Conservation (phyloP, 768 basidiomycete species). For the Collybia nuda region DNA sequence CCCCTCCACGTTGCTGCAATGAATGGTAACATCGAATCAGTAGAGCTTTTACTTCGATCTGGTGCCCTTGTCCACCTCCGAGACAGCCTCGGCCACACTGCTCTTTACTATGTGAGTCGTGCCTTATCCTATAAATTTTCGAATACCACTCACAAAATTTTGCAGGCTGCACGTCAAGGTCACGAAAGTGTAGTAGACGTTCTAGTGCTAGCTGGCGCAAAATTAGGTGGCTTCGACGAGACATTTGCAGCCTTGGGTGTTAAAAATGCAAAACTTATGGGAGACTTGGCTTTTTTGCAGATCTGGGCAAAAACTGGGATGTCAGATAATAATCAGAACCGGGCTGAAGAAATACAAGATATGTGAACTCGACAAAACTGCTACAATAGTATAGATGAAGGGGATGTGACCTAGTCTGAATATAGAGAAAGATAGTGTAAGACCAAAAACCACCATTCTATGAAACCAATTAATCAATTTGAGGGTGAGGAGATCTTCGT, state of each 20-base stretch:
- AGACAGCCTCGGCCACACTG: slow-evolving; percentile 79
- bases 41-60: slow-evolving; percentile 55
- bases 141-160: slow-evolving; percentile 1
- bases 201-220: slow-evolving; percentile 73
- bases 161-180: slow-evolving; percentile 74
- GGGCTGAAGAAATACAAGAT: background rate
- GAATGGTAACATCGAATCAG: slow-evolving; percentile 52
- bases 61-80: slow-evolving; percentile 84
- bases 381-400: too few relatives aligned
- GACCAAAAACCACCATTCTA: background rate
- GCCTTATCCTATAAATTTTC: background rate
- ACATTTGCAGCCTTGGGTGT: slow-evolving; percentile 54
- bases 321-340: background rate
- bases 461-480: background rate
- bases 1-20: slow-evolving; percentile 80
- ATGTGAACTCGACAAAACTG: background rate
- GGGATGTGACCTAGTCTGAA: background rate
- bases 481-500: background rate
- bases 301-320: slow-evolving; percentile 60
- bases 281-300: slow-evolving; percentile 42
- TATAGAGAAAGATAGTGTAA: background rate
- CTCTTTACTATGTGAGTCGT: slow-evolving; percentile 69
- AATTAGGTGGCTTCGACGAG: slow-evolving; percentile 66
- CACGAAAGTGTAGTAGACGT: slow-evolving; percentile 59
- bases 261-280: slow-evolving; percentile 30